Evolutionary conservation across 192 early-diverging fungal species (phyloP), one percentile per base, ranked within the genome.

Genomic region (Glomus cerebriforme): DNA sequence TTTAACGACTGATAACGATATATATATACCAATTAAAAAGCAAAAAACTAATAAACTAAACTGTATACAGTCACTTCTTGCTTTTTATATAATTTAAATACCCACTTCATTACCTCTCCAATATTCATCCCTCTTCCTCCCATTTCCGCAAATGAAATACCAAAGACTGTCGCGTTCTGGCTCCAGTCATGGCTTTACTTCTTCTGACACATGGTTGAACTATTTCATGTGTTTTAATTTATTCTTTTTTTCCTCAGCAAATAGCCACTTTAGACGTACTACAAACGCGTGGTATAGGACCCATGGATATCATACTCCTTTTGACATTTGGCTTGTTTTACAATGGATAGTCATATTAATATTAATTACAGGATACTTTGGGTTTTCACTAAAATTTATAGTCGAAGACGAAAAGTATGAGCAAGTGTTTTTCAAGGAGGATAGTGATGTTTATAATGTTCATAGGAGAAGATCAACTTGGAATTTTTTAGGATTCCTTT

Each of bases 281-380:
- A 59, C 73, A 37, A 75, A 75, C 49, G 47, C 73, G 32, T 75
- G 73, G 73, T 59, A 59, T 75, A 24, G 73, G 5, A 75, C 73
- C 3, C 73, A 75, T 59, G 58, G 73, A 3, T 75, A 58, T 35
- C 73, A 75, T 29, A 10, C 59, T 13, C 73, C 73, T 9, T 58
- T 62, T 75, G 73, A 75, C n/a, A 59, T 59, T 37, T 75, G 54
- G 47, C 31, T 75, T 37, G 6, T 75, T 31, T 59, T 75, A 35
- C 49, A 47, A n/a, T 75, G 73, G 73, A 17, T 75, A 47, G 22
- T 34, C 15, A 29, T 58, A n/a, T 26, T 75, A 4, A 62, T 35
- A 22, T 10, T 60, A 32, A n/a, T 34, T 31, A 58, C 10, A 13
- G 73, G 73, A 24, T 75, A 75, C 29, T 75, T 35, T 59, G 43